A percentile compares a stretch with the other conserved stretches of the same genome.
phyloP scores from a whole-genome alignment of 768 basidiomycete species.

The Hydnum rufescens region DNA sequence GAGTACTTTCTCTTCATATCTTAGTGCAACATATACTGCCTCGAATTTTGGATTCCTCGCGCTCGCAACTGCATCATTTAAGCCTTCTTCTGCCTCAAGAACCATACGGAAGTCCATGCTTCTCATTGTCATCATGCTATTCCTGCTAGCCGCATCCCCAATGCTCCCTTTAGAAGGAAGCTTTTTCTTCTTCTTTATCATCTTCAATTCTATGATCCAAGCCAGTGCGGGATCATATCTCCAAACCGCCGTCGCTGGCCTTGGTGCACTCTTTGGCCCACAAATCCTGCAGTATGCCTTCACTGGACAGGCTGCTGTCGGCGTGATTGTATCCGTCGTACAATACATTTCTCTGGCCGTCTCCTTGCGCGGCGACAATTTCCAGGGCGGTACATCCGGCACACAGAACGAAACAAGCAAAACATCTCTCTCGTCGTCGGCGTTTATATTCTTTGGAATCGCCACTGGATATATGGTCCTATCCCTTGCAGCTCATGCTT shows the following conservation, averaged over 20 bases:
- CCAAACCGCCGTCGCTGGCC: slow-evolving; percentile 54
- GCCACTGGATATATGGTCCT: slow-evolving; percentile 44
- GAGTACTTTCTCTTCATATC: slow-evolving; percentile 42
- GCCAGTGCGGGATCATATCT: slow-evolving; percentile 51
- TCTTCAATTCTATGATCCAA: slow-evolving; percentile 39
- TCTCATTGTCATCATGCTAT: slow-evolving; percentile 30
- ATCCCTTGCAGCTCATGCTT: slow-evolving; percentile 32
- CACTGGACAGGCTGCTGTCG: slow-evolving; percentile 15
- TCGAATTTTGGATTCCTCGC: slow-evolving; percentile 51
- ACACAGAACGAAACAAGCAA: neutral
- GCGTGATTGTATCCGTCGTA: slow-evolving; percentile 18
- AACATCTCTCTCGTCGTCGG: slow-evolving; percentile 13
- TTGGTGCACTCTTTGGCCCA: slow-evolving; percentile 66
- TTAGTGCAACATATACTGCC: slow-evolving; percentile 39
- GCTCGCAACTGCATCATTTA: slow-evolving; percentile 40
- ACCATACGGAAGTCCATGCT: slow-evolving; percentile 32
- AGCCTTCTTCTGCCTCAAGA: neutral
- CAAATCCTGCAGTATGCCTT: slow-evolving; percentile 36
- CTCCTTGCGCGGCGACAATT: too few relatives aligned
- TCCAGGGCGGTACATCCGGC: too few relatives aligned
- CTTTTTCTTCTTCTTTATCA: slow-evolving; percentile 43
- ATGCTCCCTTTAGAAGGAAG: slow-evolving; percentile 33
- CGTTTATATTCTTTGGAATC: slow-evolving; percentile 52
- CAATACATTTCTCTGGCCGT: slow-evolving; percentile 15
- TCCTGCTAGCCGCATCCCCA: slow-evolving; percentile 46